phyloP scores from a whole-genome alignment of 805 yeast genomes.

The Myxozyma neglecta region DNA sequence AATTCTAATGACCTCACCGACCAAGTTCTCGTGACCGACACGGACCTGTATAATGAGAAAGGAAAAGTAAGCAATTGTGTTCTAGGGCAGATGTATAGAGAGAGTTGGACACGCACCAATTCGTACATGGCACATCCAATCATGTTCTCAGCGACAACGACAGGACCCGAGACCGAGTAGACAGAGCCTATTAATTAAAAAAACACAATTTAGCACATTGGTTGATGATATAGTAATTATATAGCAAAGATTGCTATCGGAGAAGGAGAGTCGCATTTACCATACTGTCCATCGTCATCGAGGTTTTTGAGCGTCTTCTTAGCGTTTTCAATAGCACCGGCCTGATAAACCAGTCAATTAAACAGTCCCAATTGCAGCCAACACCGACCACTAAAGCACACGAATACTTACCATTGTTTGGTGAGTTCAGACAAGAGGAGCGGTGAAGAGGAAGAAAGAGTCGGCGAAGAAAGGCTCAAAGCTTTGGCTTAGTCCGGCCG shows the following conservation, averaged over 20 bases:
- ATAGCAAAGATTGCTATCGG: background rate
- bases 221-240: background rate
- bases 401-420: constrained; percentile 21
- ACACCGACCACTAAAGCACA: no score
- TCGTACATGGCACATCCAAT: constrained; percentile 99
- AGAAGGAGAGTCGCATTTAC: constrained; percentile 39
- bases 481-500: constrained; percentile 13
- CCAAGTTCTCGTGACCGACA: constrained; percentile 95
- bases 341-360: constrained; percentile 46
- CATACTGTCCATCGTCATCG: constrained; percentile 77
- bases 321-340: constrained; percentile 96
- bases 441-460: background rate
- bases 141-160: constrained; percentile 96
- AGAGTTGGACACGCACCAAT: constrained; percentile 48
- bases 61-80: background rate
- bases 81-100: background rate
- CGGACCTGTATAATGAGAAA: constrained; percentile 47
- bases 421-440: background rate
- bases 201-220: background rate
- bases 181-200: constrained; percentile 45
- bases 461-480: constrained; percentile 3
- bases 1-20: constrained; percentile 97
- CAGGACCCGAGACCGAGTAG: constrained; percentile 97
- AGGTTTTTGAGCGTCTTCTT: constrained; percentile 92
- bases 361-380: constrained; percentile 1